A percentile compares a stretch with the other conserved stretches of the same genome.
Conservation (phyloP, 768 basidiomycete genomes). For the Ephemerocybe angulata region DNA sequence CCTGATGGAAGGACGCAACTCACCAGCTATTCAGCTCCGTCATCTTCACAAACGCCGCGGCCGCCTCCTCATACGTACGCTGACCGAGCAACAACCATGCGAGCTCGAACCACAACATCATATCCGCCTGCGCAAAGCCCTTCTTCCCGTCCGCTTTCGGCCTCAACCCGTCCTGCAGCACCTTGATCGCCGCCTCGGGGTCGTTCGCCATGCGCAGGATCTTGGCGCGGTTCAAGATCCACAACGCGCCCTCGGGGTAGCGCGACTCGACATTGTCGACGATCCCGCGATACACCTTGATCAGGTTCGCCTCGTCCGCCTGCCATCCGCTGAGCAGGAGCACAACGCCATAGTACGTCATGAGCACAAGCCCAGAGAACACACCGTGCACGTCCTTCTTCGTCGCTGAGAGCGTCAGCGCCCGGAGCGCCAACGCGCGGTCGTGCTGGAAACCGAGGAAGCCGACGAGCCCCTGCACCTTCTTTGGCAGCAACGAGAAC, state of each 20-base stretch:
- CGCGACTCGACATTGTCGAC: slow-evolving; percentile 54
- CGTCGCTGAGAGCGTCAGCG: slow-evolving; percentile 64
- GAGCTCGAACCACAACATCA: slow-evolving; percentile 71
- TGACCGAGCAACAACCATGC: slow-evolving; percentile 67
- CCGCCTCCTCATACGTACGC: slow-evolving; percentile 56
- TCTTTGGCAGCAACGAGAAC: slow-evolving; percentile 71
- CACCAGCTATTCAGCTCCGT: slow-evolving; percentile 71
- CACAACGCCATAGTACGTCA: slow-evolving; percentile 76
- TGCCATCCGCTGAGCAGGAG: slow-evolving; percentile 72
- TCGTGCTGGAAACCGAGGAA: slow-evolving; percentile 77
- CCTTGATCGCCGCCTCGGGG: slow-evolving; percentile 59
- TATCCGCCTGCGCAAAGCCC: slow-evolving; percentile 69
- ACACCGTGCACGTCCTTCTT: slow-evolving; percentile 70
- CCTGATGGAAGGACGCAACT: slow-evolving; percentile 12
- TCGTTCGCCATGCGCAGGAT: slow-evolving; percentile 69
- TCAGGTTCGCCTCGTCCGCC: slow-evolving; percentile 62
- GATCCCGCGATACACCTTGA: slow-evolving; percentile 60
- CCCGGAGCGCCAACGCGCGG: slow-evolving; percentile 60
- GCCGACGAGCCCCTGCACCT: slow-evolving; percentile 67
- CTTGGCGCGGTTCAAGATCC: slow-evolving; percentile 70
- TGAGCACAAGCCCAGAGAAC: slow-evolving; percentile 74
- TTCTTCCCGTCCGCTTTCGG: slow-evolving; percentile 49
- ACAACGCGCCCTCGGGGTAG: slow-evolving; percentile 66
- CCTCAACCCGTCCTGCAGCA: slow-evolving; percentile 55
- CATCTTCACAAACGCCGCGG: slow-evolving; percentile 60